Evolutionary conservation across 257 asterid genomes (phyloP).

Genomic region (Solanum chilense): DNA sequence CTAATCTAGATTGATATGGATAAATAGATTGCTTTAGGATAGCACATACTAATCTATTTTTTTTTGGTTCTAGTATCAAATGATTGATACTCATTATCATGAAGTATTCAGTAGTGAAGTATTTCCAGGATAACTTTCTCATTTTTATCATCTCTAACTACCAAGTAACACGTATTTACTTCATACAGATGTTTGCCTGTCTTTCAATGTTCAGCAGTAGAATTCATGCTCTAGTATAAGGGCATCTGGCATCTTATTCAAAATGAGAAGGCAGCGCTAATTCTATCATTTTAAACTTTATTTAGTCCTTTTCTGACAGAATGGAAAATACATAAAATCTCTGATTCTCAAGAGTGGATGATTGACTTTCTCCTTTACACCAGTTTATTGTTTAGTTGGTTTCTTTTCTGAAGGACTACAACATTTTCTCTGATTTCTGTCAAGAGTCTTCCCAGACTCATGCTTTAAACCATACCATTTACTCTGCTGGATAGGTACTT

Average conservation of each 20-base stretch:
- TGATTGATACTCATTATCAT: neutral
- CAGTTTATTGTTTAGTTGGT: neutral
- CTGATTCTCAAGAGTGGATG: neutral
- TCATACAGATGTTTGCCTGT: neutral
- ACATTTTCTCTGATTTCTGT: neutral
- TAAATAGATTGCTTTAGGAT: neutral
- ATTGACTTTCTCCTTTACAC: neutral
- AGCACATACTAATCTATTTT: neutral
- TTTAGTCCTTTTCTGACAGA: neutral
- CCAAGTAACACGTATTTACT: neutral
- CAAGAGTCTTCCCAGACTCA: neutral
- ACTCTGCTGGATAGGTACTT: slow-evolving; percentile 64
- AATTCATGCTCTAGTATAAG: neutral
- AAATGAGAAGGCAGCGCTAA: neutral
- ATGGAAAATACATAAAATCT: neutral
- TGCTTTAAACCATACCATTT: slow-evolving; percentile 5
- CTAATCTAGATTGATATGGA: neutral
- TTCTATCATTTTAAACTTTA: neutral
- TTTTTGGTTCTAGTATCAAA: neutral
- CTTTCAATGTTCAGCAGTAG: neutral
- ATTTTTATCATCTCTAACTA: neutral
- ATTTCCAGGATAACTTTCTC: neutral
- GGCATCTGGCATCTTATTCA: neutral
- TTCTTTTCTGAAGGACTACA: neutral
- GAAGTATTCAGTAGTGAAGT: neutral